A percentile compares a stretch with the other conserved stretches of the same genome.
These are phyloP conservation scores for Phalaenopsis hybrid DNA, from an alignment of 116 monocot species.

Conservation along the genomic window DNA sequence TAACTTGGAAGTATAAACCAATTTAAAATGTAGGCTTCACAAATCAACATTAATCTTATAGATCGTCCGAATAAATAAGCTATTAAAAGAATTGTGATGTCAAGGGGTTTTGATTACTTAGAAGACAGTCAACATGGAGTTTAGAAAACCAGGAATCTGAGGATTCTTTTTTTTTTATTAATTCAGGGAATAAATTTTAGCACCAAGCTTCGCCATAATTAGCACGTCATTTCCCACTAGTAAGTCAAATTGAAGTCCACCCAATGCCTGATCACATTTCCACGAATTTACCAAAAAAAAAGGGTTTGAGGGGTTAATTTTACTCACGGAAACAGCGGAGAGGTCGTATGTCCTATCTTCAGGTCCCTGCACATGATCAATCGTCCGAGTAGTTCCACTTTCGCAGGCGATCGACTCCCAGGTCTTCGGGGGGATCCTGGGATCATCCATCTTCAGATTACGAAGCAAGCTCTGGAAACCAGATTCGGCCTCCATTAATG, in stretches of 20 bases:
- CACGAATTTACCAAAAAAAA: not conserved
- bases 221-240: not conserved
- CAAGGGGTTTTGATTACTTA: not conserved
- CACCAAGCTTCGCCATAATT: too few species aligned
- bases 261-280: not conserved
- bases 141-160: too few species aligned
- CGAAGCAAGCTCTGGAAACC: conserved; percentile 28
- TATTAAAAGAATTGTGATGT: not conserved
- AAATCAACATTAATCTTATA: not conserved
- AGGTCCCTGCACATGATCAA: conserved; percentile 2
- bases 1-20: not conserved
- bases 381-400: conserved; percentile 23
- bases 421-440: conserved; percentile 39
- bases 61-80: not conserved
- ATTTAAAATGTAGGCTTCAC: not conserved
- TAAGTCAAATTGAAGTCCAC: not conserved
- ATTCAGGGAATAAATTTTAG: too few species aligned
- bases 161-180: too few species aligned
- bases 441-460: conserved; percentile 36
- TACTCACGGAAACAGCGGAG: conserved; percentile 52
- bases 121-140: not conserved
- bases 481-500: conserved; percentile 28
- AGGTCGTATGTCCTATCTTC: conserved; percentile 27
- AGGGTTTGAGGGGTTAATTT: not conserved
- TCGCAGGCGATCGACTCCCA: conserved; percentile 72